These are phyloP conservation scores for Apiotrichum domesticum DNA, from an alignment of 1,284 basidiomycete genomes.

Conservation along the genomic window DNA sequence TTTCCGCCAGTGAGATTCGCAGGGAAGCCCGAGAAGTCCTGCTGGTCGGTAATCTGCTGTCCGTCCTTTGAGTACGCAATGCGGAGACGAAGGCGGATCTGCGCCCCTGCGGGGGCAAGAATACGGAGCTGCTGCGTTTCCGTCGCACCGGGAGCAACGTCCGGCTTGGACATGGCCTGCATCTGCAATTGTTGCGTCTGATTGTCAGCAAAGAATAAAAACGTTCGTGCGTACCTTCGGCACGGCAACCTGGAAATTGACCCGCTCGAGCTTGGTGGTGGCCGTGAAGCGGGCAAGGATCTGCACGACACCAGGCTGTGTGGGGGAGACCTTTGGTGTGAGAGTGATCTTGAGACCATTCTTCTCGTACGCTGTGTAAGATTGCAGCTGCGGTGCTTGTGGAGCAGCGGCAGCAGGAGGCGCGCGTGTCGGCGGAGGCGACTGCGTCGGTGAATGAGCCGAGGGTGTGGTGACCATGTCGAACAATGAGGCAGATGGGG, in stretches of 20 bases:
- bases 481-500: slow-evolving; percentile 26
- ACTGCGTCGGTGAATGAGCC: not conserved
- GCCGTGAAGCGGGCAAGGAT: slow-evolving; percentile 83
- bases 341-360: slow-evolving; percentile 83
- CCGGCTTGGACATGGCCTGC: slow-evolving; percentile 88
- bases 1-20: slow-evolving; percentile 58
- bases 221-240: slow-evolving; percentile 64
- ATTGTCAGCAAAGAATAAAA: slow-evolving; percentile 3
- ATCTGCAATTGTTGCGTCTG: slow-evolving; percentile 97
- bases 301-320: slow-evolving; percentile 79
- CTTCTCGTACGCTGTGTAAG: slow-evolving; percentile 86
- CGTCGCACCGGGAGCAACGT: slow-evolving; percentile 65
- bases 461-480: slow-evolving; percentile 29
- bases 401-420: slow-evolving; percentile 34
- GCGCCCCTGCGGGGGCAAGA: slow-evolving; percentile 74
- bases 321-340: slow-evolving; percentile 72
- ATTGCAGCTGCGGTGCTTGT: slow-evolving; percentile 54
- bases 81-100: slow-evolving; percentile 75
- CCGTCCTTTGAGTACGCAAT: slow-evolving; percentile 69
- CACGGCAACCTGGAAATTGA: slow-evolving; percentile 97
- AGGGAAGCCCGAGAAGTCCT: slow-evolving; percentile 89
- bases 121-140: slow-evolving; percentile 96
- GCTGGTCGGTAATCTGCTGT: slow-evolving; percentile 77
- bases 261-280: slow-evolving; percentile 55
- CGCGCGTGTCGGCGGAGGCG: slow-evolving; percentile 3